A percentile compares a stretch with the other conserved stretches of the same genome.
phyloP scores from a whole-genome alignment of 2,329 filamentous ascomycete species.

The Paecilomyces sp. region DNA sequence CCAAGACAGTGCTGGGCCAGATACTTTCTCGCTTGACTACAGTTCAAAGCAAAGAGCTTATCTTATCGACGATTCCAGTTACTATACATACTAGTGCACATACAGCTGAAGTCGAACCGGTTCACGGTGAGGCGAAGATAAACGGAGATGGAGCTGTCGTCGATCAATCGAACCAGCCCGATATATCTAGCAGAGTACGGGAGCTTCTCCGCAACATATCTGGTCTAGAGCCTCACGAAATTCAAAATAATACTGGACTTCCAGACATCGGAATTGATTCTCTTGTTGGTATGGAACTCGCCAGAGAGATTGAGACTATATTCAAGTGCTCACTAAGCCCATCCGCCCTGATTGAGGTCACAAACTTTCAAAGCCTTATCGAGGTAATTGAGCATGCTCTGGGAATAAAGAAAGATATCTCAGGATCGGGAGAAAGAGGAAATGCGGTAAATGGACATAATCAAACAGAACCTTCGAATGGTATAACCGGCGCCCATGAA shows the following conservation, averaged over 20 bases:
- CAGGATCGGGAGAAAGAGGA: too few species aligned
- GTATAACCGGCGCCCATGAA: too few species aligned
- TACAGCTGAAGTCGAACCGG: not conserved
- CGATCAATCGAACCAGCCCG: not conserved
- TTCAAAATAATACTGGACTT: constrained; percentile 26
- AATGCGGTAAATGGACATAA: too few species aligned
- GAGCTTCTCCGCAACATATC: constrained; percentile 14
- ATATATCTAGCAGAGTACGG: constrained; percentile 4
- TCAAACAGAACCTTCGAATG: too few species aligned
- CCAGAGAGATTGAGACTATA: constrained; percentile 22
- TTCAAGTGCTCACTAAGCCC: constrained; percentile 28
- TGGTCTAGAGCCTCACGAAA: constrained; percentile 29
- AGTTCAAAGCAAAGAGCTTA: not conserved
- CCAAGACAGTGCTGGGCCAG: constrained; percentile 4
- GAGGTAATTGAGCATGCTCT: not conserved
- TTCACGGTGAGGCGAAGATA: not conserved
- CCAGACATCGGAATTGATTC: constrained; percentile 39
- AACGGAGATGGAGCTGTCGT: not conserved
- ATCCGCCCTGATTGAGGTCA: constrained; percentile 21
- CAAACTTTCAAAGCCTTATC: constrained; percentile 9
- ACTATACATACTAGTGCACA: not conserved
- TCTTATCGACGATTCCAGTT: not conserved
- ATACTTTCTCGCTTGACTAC: not conserved
- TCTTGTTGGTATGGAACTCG: constrained; percentile 44
- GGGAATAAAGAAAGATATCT: not conserved